Evolutionary conservation across 768 basidiomycete species (phyloP), one percentile per base, ranked within the genome.

Genomic region (Tubosaeta sp.): DNA sequence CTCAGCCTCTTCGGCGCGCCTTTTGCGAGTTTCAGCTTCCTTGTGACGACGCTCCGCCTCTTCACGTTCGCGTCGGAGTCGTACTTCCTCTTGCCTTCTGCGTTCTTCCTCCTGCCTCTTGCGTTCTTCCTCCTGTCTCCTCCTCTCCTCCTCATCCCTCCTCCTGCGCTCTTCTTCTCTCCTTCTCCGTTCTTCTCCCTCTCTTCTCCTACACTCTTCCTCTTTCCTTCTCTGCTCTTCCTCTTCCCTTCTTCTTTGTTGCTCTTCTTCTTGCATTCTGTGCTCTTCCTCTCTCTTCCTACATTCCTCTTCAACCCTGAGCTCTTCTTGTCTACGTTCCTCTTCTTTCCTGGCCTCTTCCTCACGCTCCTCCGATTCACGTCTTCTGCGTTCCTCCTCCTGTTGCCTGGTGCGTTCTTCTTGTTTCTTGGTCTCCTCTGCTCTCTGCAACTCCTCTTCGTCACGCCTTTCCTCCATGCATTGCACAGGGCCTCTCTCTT

Each of bases 1-100:
- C 76, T 64, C 82, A 67, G 51, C 74, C 69, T 60, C 82, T 34
- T 68, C 80, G 76, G 35, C 67, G 46, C 53, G 77, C 66, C 48
- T 60, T 43, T 79, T 75, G 3, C 71, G 70, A 19, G 73, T 64
- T 65, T 77, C 48, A 55, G 69, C 57, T 76, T 74, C 56, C 76
- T 77, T n/a, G 72, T 74, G 35, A 65, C 69, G 55, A 41, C 48
- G 53, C 43, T 65, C 55, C 54, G 80, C 79, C 55, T 79, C 81
- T 63, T 81, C 79, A 16, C 68, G 72, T 63, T 82, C 78, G 10
- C 64, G 66, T 51, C 76, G 74, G 52, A 55, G 39, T 25, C 61
- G 72, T 55, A 62, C 67, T 29, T 65, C 67, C 55, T 77, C 79
- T 52, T 76, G 71, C 54, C 75, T 76, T 39, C 63, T 66, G 26